Evolutionary conservation across 345 rosid species (phyloP).

Genomic region (Syzygium jambos): DNA sequence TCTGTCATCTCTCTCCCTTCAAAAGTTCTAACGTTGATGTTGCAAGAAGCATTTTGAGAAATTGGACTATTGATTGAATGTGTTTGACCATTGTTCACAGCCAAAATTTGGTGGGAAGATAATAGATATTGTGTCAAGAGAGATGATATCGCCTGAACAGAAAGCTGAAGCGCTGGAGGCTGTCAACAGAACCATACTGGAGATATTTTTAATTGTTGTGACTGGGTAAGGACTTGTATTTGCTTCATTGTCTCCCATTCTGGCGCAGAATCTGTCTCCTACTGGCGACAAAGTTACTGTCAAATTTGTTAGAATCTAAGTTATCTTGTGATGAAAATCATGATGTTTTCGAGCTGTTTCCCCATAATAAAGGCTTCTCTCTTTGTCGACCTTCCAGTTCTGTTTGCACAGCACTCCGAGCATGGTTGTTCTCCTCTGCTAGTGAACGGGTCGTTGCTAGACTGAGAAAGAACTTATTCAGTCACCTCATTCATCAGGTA

Average conservation of each 20-base stretch:
- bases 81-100: slow-evolving; percentile 6
- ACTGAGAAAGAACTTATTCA: slow-evolving; percentile 32
- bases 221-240: slow-evolving; percentile 19
- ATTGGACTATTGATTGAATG: background rate
- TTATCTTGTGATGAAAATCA: background rate
- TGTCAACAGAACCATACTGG: slow-evolving; percentile 32
- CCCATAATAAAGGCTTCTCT: background rate
- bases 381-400: slow-evolving; percentile 14
- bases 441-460: slow-evolving; percentile 51
- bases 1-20: background rate
- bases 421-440: slow-evolving; percentile 38
- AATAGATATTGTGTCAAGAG: slow-evolving; percentile 39
- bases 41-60: background rate
- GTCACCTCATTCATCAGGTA: slow-evolving; percentile 40
- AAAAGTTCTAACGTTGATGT: background rate
- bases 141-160: slow-evolving; percentile 22
- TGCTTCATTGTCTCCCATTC: background rate
- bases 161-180: slow-evolving; percentile 21
- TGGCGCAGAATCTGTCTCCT: background rate
- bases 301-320: background rate
- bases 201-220: slow-evolving; percentile 25
- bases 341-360: background rate
- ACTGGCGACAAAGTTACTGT: background rate
- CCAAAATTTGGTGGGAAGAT: slow-evolving; percentile 40
- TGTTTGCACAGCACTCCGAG: slow-evolving; percentile 35